Base-by-base conservation (phyloP, 2,329 filamentous ascomycete species). In the Xylariomycetidae sp. region DNA sequence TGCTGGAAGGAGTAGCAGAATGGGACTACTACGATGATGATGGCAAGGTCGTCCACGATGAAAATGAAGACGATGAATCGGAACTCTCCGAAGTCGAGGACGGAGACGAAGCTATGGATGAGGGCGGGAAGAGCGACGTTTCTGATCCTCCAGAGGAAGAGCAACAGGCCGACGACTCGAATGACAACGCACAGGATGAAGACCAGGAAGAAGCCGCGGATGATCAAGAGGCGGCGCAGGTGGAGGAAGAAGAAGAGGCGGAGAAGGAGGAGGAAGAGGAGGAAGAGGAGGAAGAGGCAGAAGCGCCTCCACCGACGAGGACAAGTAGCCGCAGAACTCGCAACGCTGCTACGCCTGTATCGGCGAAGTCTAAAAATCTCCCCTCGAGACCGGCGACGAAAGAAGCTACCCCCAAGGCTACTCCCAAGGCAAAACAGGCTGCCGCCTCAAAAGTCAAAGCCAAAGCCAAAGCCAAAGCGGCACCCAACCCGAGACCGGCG, bases 1-100 rank as follows among this genome's bases (percentile, higher is more conserved):
- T 78, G 74, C 58, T 76, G 16, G 66, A 74, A 29, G 74, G 74
- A 2, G 74, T 78, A 5, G 72, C 73, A 1, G 60, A 73, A 49
- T 79, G 74, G 74, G 62, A 71, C 16, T 78, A 78, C 29, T 58
- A 54, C 10, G 57, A 61, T n/a, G 45, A 59, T 3, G 50, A 56
- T 3, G 61, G 56, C 13, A 59, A 60, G 14, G 54, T 52, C 12
- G 29, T 49, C 20, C 37, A 44, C 18, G 43, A 47, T 13, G 46
- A 52, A 24, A 51, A 52, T 22, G 41, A 52, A 18, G 44, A 52
- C 15, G 47, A 42, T 9, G 41, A 41, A 32, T 4, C 48, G 2
- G 41, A 39, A n/a, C 30, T 46, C 10, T 46, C 52, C 4, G 49
- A 33, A 19, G 37, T 32, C 12, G 33, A 47, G 20, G 42, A 42